Evolutionary conservation across 2,329 filamentous ascomycete species (phyloP).

Genomic region (Dryadomyces quercivorus): DNA sequence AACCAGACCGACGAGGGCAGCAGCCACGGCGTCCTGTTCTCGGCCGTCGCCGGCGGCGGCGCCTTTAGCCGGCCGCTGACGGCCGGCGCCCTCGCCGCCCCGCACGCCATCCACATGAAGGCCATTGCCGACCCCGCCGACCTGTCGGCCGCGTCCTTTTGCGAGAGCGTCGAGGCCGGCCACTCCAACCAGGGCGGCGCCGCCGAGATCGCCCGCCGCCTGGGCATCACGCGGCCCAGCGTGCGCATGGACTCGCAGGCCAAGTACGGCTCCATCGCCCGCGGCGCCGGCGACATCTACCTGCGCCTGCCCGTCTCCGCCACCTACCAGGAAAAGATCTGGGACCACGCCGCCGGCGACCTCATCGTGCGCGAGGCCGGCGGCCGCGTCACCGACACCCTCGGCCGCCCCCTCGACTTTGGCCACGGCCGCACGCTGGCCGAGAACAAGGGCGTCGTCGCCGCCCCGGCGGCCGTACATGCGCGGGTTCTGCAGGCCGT

Average conservation of each 20-base stretch:
- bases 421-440: constrained; percentile 72
- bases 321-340: constrained; percentile 97
- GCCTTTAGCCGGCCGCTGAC: constrained; percentile 66
- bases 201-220: constrained; percentile 65
- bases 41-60: constrained; percentile 67
- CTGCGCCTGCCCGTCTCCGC: constrained; percentile 68
- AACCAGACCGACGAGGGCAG: constrained; percentile 63
- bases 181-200: constrained; percentile 88
- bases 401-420: constrained; percentile 79
- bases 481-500: constrained; percentile 67
- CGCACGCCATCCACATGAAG: constrained; percentile 66
- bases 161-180: constrained; percentile 87
- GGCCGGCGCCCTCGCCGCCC: constrained; percentile 33
- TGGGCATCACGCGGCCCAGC: constrained; percentile 80
- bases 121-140: constrained; percentile 34
- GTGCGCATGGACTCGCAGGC: constrained; percentile 97
- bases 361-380: constrained; percentile 90
- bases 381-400: constrained; percentile 79
- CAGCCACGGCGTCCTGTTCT: constrained; percentile 78
- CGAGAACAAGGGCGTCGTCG: constrained; percentile 88
- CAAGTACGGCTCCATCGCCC: constrained; percentile 91
- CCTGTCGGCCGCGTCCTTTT: constrained; percentile 76
- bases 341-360: constrained; percentile 95
- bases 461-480: constrained; percentile 69
- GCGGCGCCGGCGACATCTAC: constrained; percentile 91